A percentile compares a stretch with the other conserved stretches of the same genome.
These are phyloP conservation scores for Entonaema liquescens DNA, from an alignment of 495 filamentous ascomycete species.

Conservation along the genomic window DNA sequence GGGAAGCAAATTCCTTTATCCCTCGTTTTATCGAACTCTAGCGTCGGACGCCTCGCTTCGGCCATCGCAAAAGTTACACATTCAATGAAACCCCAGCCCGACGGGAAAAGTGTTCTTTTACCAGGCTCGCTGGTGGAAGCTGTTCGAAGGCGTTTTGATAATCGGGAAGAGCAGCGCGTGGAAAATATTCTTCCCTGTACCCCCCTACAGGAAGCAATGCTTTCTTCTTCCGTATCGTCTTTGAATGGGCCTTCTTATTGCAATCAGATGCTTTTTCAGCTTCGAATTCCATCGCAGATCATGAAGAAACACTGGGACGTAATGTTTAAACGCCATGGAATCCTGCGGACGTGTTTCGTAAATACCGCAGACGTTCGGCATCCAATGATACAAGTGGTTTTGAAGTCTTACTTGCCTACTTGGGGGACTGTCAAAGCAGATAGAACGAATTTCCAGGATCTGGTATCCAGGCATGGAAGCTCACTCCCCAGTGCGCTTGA, in stretches of 20 bases:
- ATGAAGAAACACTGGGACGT: conserved; percentile 58
- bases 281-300: conserved; percentile 31
- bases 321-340: conserved; percentile 65
- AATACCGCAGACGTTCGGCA: conserved; percentile 58
- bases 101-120: conserved; percentile 44
- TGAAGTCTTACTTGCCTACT: conserved; percentile 44
- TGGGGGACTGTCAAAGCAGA: conserved; percentile 47
- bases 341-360: conserved; percentile 70
- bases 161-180: conserved; percentile 48
- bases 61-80: conserved; percentile 14
- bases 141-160: conserved; percentile 46
- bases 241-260: conserved; percentile 49
- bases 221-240: conserved; percentile 57
- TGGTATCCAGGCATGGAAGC: conserved; percentile 35
- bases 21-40: conserved; percentile 68
- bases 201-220: conserved; percentile 83
- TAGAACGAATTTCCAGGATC: conserved; percentile 29
- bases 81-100: background rate
- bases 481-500: conserved; percentile 46
- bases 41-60: conserved; percentile 62
- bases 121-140: conserved; percentile 45
- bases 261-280: conserved; percentile 55
- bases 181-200: conserved; percentile 76
- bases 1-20: conserved; percentile 64
- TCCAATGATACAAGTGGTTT: conserved; percentile 68